These are phyloP conservation scores for Russula griseocarnosa DNA, from an alignment of 768 basidiomycete genomes.

Conservation along the genomic window DNA sequence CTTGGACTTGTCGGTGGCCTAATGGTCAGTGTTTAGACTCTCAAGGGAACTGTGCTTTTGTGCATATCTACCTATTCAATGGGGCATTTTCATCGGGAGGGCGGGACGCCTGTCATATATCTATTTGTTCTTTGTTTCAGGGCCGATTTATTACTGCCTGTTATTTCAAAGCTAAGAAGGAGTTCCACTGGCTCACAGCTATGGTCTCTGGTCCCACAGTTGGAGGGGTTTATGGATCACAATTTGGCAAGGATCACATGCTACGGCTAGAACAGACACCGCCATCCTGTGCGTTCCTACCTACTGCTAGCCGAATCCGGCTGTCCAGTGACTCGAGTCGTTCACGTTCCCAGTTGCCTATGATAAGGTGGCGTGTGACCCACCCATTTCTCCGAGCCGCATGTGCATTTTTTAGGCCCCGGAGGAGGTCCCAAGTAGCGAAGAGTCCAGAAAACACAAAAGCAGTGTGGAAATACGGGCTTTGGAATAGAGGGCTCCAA, in stretches of 20 bases:
- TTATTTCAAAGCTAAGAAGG: conserved; percentile 26
- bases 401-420: conserved; percentile 20
- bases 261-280: conserved; percentile 26
- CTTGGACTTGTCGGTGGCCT: conserved; percentile 24
- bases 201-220: conserved; percentile 19
- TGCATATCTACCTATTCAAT: conserved; percentile 13
- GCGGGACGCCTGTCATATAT: conserved; percentile 15
- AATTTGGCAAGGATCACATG: conserved; percentile 21
- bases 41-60: conserved; percentile 2
- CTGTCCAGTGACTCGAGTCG: conserved; percentile 26
- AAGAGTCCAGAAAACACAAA: conserved; percentile 19
- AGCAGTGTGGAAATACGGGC: conserved; percentile 1
- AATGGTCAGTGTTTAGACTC: conserved; percentile 2
- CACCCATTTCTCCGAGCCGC: conserved; percentile 6
- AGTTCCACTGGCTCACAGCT: conserved; percentile 16
- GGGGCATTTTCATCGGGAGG: conserved; percentile 11
- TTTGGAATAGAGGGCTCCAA: conserved; percentile 23
- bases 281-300: conserved; percentile 21
- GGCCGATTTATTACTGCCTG: conserved; percentile 20
- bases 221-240: conserved; percentile 15
- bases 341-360: conserved; percentile 21
- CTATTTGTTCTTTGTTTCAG: conserved; percentile 18
- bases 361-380: conserved; percentile 21
- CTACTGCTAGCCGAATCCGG: conserved; percentile 23
- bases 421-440: conserved; percentile 18